A percentile compares a stretch with the other conserved stretches of the same genome.
Evolutionary conservation across 2,329 filamentous ascomycete genomes (phyloP).

Genomic region (Neofusicoccum cordaticola): DNA sequence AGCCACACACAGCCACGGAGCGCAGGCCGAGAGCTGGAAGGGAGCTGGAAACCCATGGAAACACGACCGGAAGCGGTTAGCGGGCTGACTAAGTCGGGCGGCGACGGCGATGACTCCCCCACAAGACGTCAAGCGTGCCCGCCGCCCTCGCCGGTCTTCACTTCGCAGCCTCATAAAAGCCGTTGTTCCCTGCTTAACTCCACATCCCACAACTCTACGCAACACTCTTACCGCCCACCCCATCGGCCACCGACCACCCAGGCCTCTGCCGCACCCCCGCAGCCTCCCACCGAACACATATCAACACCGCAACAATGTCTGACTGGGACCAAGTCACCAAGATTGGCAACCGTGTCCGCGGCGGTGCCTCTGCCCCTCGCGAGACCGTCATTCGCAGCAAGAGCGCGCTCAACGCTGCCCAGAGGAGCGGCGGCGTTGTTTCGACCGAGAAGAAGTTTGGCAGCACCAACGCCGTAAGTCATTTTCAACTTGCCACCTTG

Average conservation of each 20-base stretch:
- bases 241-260: not conserved
- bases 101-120: conserved; percentile 14
- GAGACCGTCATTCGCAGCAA: conserved; percentile 90
- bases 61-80: not conserved
- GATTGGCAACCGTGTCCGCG: conserved; percentile 83
- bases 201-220: not conserved
- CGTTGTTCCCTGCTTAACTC: conserved; percentile 9
- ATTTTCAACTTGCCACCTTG: conserved; percentile 6
- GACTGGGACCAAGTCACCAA: conserved; percentile 88
- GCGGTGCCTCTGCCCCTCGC: conserved; percentile 63
- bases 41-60: conserved; percentile 14
- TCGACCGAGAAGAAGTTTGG: conserved; percentile 89
- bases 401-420: conserved; percentile 81
- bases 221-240: not conserved
- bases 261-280: not conserved
- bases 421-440: conserved; percentile 72
- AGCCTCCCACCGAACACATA: conserved; percentile 1
- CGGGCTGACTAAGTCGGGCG: conserved; percentile 5
- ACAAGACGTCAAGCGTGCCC: conserved; percentile 14
- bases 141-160: conserved; percentile 5
- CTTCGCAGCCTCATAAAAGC: conserved; percentile 11
- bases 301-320: conserved; percentile 54
- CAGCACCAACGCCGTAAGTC: conserved; percentile 73
- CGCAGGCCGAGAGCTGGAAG: not conserved
- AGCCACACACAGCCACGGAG: not conserved